Evolutionary conservation across 768 basidiomycete species (phyloP), one percentile per base, ranked within the genome.

Genomic region (Galerina marginata): DNA sequence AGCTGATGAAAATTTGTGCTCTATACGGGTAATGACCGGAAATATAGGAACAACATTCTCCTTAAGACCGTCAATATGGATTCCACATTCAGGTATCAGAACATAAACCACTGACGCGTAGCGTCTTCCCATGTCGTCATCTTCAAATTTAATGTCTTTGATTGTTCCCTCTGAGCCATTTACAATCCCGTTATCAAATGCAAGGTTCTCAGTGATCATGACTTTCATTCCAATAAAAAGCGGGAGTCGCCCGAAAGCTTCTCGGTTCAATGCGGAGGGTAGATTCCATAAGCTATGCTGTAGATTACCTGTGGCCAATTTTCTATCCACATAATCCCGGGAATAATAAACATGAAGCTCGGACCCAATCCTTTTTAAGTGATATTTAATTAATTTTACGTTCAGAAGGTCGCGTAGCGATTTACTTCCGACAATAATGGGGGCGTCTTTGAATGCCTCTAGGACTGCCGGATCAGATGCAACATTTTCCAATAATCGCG

Each of bases 381-480:
- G 56, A 51, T 58, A 51, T 11, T 49, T 49, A 0, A 58, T 36
- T 2, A 58, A 16, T 2, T 20, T 38, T 2, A 36, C 47, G 26
- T 58, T 58, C 0, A 58, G 38, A 2, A 51, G 1, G 40, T 58
- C 56, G 9, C 56, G 56, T 7, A 58, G 23, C 2, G 56, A 5
- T 40, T 58, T 58, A 15, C 16, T 50, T 1, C 56, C 56, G 4
- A 58, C 56, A 2, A 58, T 58, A 2, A 58, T 51, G 1, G 56
- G 56, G 4, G 56, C 56, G 9, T 58, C 56, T 4, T 26, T 5
- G 20, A 58, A 58, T 15, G 14, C 5, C 25, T 29, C 25, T 7
- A 51, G 15, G 14, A 42, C 40, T 4, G 6, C 11, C 1, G 23
- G 37, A 26, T 48, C 43, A 14, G 47, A 39, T 1, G 12, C 46